Evolutionary conservation across 73 alveolate species (phyloP), one percentile per base, ranked within the genome.

Genomic region (Urostyla sp.): DNA sequence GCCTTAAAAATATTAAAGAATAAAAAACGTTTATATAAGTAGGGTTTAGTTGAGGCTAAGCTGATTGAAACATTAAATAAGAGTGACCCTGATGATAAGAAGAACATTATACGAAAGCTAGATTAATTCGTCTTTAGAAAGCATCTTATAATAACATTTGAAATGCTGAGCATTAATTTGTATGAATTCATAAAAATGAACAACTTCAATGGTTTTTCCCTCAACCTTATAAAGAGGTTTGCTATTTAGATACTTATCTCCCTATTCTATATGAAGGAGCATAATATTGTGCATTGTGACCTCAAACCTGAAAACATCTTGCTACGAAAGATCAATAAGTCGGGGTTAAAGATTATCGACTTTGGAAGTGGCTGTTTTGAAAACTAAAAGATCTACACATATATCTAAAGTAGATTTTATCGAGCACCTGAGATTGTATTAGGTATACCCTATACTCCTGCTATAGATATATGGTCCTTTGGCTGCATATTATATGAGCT

Each of bases 301-400:
- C 66, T 94, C 87, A 94, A 94, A 50, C 98, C 98, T 21, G 98
- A 94, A 79, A 94, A 94, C 82, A 88, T 94, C 40, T 75, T 94
- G 52, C 78, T 91, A 51, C 88, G 80, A 35, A 86, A 88, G 46
- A 73, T 81, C 34, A 85, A 85, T 37, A 55, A 79, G 55, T 81
- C 92, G 15, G 94, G 93, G 51, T 75, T 94, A 2, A 94, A 94
- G 80, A 67, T 94, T 54, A 94, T 94, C 24, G 98, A 94, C 69
- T 94, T 94, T 72, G 98, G 98, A 16, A 83, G 94, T 63, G 91
- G 95, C 10, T 90, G 96, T 76, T 93, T 69, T 87, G 90, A 73
- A 40, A 36, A 67, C 30, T 90, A 93, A 46, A 66, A 79, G 59
- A 75, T 89, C 59, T 93, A 85, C 79, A 67, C 91, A 28, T 93